Evolutionary conservation across 2,329 filamentous ascomycete genomes (phyloP), one percentile per base, ranked within the genome.

Genomic region (Claviceps humidiphila): DNA sequence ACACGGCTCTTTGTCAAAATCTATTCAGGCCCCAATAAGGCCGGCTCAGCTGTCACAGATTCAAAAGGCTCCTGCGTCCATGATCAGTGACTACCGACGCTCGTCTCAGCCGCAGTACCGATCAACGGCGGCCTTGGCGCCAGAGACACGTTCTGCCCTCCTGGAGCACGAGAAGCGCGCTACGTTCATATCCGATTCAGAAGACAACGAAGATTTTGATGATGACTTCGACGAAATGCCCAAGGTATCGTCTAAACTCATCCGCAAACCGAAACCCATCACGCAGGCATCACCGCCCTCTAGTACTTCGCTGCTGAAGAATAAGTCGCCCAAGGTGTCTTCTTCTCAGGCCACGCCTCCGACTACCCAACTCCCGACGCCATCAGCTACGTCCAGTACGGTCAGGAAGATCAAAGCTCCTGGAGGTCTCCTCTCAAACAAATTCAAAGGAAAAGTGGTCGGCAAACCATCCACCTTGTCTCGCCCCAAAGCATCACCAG

Each of bases 21-120:
- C 54, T 17, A 55, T 58, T 37, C 53, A 49, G 8, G 54, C 58
- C 4, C 61, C 62, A 5, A 52, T 11, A 64, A 69, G 13, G 63
- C 66, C 53, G 55, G 69, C 30, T 49, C 68, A 13, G 64, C 66
- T 53, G 55, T 69, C 30, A 46, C 68, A 71, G 57, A 69, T 82
- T 44, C 64, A 54, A 20, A 69, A 66, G 46, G 77, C 80, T 0
- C 80, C 80, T 6, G 59, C 66, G 1, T 71, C 70, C 49, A 78
- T 82, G 77, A 60, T 78, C 5, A 69, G 74, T 48, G 77, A 80
- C 49, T 69, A 74, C 47, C 69, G 73, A 30, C 72, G 73, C 46
- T 70, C 71, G 13, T 60, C 69, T 51, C 63, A 73, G 47, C 70
- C 69, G 4, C 54, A 57, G 8, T 66, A 63, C 34, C 60, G 62